Percentiles rank a stretch among this genome's conserved stretches.
Evolutionary conservation across 305 asterid species (phyloP).

Genomic region (Solanum hybrid): DNA sequence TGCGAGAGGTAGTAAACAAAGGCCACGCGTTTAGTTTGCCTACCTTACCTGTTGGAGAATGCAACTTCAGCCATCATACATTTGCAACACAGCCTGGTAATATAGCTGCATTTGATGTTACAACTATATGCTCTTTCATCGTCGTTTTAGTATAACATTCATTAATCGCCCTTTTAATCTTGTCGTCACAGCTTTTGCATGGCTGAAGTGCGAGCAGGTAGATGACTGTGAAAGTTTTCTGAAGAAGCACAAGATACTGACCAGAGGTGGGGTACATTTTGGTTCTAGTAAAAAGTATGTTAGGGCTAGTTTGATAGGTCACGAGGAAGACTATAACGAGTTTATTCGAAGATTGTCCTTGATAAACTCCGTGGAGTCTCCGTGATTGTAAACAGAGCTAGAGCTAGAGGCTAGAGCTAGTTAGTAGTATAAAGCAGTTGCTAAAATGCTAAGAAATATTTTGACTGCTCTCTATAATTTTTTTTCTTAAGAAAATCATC

Average conservation of each 20-base stretch:
- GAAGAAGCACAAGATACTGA: conserved; percentile 40
- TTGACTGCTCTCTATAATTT: neutral
- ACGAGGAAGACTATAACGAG: conserved; percentile 43
- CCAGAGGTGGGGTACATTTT: conserved; percentile 65
- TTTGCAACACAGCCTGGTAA: conserved; percentile 71
- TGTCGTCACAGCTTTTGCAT: conserved; percentile 53
- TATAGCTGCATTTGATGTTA: neutral
- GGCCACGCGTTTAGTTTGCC: conserved; percentile 58
- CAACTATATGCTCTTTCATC: neutral
- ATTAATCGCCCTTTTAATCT: neutral
- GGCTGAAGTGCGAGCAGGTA: conserved; percentile 65
- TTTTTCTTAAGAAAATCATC: neutral
- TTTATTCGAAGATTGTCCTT: conserved; percentile 44
- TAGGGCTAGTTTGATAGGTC: conserved; percentile 57
- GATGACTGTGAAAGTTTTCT: conserved; percentile 73
- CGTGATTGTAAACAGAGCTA: neutral
- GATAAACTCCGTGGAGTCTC: conserved; percentile 17
- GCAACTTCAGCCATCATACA: conserved; percentile 45
- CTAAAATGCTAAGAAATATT: neutral
- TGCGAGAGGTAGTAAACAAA: conserved; percentile 40
- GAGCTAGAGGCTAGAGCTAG: neutral
- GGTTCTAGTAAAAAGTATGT: conserved; percentile 53
- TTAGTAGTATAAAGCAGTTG: neutral
- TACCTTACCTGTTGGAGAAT: conserved; percentile 31
- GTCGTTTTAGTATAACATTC: neutral